Percentiles rank a stretch among this genome's conserved stretches.
Evolutionary conservation across 805 yeast genomes (phyloP).

Genomic region (Nakazawaea ishiwadae): DNA sequence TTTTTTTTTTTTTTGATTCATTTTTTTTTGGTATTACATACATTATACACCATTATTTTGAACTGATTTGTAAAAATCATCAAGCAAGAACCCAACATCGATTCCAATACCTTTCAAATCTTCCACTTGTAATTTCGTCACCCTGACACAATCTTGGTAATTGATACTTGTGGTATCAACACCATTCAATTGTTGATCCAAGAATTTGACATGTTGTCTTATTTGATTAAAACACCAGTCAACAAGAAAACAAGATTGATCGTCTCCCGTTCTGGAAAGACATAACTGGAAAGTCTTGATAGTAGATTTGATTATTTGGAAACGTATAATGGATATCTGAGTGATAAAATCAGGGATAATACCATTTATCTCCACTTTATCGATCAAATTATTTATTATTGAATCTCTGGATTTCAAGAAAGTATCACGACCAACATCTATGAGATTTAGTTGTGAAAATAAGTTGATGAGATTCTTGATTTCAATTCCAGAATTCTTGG

Average conservation of each 20-base stretch:
- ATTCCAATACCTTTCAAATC: conserved; percentile 31
- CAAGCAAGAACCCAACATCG: conserved; percentile 68
- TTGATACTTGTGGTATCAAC: conserved; percentile 48
- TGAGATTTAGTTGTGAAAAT: conserved; percentile 33
- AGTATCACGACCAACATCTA: conserved; percentile 42
- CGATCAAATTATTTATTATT: conserved; percentile 41
- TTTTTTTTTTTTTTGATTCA: neutral
- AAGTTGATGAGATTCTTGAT: conserved; percentile 22
- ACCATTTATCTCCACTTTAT: conserved; percentile 51
- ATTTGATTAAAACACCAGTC: conserved; percentile 73
- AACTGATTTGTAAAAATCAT: conserved; percentile 24
- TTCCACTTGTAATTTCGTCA: conserved; percentile 50
- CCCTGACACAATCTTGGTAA: conserved; percentile 50
- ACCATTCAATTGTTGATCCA: conserved; percentile 65
- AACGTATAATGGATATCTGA: conserved; percentile 58
- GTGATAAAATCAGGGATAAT: conserved; percentile 49
- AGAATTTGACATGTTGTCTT: conserved; percentile 49
- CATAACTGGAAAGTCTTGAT: conserved; percentile 48
- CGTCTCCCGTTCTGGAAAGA: conserved; percentile 35
- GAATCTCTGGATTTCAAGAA: conserved; percentile 44
- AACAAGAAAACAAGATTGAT: conserved; percentile 47
- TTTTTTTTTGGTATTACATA: too few relatives aligned
- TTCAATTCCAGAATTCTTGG: conserved; percentile 16
- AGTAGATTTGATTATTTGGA: conserved; percentile 56
- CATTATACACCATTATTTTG: conserved; percentile 1